Conservation (phyloP, 208 protist species). For the Trypanosoma mega region DNA sequence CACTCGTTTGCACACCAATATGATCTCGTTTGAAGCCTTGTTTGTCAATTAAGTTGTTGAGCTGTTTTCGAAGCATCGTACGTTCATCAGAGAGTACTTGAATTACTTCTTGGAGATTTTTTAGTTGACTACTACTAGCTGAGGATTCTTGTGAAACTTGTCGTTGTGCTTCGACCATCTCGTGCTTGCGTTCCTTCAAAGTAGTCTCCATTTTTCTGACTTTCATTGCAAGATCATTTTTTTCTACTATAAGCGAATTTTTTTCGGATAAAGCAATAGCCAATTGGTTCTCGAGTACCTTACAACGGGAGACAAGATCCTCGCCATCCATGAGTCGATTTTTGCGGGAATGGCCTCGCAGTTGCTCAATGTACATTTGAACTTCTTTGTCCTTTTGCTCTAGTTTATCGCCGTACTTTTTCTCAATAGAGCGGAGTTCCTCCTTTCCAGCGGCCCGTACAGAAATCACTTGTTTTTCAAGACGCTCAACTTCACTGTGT, state of each 20-base stretch:
- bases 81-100: slow-evolving; percentile 29
- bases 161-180: slow-evolving; percentile 33
- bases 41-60: slow-evolving; percentile 7
- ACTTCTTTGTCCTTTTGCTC: slow-evolving; percentile 51
- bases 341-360: slow-evolving; percentile 8
- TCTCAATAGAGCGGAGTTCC: slow-evolving; percentile 26
- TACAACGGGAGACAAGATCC: slow-evolving; percentile 50
- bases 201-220: slow-evolving; percentile 52
- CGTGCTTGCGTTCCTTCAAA: slow-evolving; percentile 42
- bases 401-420: slow-evolving; percentile 54
- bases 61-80: slow-evolving; percentile 23
- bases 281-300: slow-evolving; percentile 70
- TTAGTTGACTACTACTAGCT: slow-evolving; percentile 19
- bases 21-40: slow-evolving; percentile 15
- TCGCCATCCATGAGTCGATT: slow-evolving; percentile 24
- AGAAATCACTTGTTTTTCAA: slow-evolving; percentile 43
- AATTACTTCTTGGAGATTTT: slow-evolving; percentile 31
- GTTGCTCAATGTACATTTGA: slow-evolving; percentile 23
- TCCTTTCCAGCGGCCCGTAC: slow-evolving; percentile 32
- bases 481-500: slow-evolving; percentile 76
- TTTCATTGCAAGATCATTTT: slow-evolving; percentile 47
- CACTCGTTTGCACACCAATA: slow-evolving; percentile 26
- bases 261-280: slow-evolving; percentile 63
- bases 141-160: slow-evolving; percentile 25
- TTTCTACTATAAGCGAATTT: slow-evolving; percentile 54